Evolutionary conservation across 768 basidiomycete genomes (phyloP).

Genomic region (Lactifluus hygrophoroides): DNA sequence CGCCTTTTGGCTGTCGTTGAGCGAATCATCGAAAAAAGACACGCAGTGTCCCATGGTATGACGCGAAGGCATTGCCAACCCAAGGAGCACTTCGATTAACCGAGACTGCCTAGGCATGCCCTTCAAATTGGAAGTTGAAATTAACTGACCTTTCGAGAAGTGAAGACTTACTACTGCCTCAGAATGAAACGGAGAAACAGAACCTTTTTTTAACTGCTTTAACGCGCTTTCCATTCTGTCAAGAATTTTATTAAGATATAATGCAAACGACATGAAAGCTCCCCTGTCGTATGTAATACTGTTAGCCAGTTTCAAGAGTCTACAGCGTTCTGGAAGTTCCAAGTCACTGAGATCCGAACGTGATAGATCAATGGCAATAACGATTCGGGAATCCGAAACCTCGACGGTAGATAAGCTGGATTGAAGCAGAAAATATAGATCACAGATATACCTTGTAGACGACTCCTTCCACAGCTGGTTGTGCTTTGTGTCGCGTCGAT

Average conservation of each 20-base stretch:
- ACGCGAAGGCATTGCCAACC: constrained; percentile 43
- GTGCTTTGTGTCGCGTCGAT: constrained; percentile 15
- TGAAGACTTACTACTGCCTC: constrained; percentile 8
- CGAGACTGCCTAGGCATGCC: constrained; percentile 34
- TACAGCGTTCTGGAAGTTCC: constrained; percentile 78
- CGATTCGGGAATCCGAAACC: constrained; percentile 76
- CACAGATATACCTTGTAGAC: constrained; percentile 60
- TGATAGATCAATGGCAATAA: constrained; percentile 65
- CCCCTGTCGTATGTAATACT: constrained; percentile 86
- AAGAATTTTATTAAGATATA: not conserved
- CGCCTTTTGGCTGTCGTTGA: constrained; percentile 79
- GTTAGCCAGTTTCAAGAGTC: constrained; percentile 84
- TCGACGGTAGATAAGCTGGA: constrained; percentile 23
- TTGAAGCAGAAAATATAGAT: not conserved
- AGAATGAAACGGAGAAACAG: constrained; percentile 18
- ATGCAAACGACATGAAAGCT: not conserved
- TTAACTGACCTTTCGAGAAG: not conserved
- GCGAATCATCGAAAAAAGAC: constrained; percentile 59
- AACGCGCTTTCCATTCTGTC: constrained; percentile 82
- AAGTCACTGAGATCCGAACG: constrained; percentile 55
- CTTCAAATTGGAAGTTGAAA: not conserved
- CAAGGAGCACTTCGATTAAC: constrained; percentile 64
- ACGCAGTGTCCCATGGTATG: constrained; percentile 34
- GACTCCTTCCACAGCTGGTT: constrained; percentile 58
- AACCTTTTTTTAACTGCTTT: constrained; percentile 48